Percentiles rank a stretch among this genome's conserved stretches.
phyloP scores from a whole-genome alignment of 495 filamentous ascomycete genomes.

The Trichoderma reesei region DNA sequence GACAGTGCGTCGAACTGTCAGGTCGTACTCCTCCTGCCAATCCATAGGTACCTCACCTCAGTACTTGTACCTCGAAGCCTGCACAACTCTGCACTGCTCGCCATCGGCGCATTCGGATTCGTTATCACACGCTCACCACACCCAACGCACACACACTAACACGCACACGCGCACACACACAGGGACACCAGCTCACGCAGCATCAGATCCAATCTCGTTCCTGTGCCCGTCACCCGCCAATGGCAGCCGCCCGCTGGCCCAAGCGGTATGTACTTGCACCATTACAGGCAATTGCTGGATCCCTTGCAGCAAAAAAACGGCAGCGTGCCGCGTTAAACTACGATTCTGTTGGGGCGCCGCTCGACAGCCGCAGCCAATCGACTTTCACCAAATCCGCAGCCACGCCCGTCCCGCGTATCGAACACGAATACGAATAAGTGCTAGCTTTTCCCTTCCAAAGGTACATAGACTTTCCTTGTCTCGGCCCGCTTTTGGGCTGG shows the following conservation, averaged over 20 bases:
- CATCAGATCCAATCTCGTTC: slow-evolving; percentile 2
- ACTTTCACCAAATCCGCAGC: not conserved
- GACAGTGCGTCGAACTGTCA: not conserved
- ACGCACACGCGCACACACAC: too few relatives aligned
- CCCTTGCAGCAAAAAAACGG: not conserved
- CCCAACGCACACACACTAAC: too few relatives aligned
- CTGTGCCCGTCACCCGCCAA: not conserved
- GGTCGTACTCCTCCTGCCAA: not conserved
- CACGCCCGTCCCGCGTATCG: not conserved
- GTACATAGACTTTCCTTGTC: not conserved
- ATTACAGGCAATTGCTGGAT: not conserved
- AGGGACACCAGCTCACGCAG: not conserved
- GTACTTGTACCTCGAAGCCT: not conserved
- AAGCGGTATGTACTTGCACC: not conserved
- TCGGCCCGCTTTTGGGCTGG: not conserved
- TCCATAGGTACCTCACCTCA: not conserved
- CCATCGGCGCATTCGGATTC: slow-evolving; percentile 7
- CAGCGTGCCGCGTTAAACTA: not conserved
- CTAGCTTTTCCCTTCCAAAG: too few relatives aligned
- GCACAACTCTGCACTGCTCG: not conserved
- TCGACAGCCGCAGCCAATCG: not conserved
- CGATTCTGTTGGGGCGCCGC: not conserved
- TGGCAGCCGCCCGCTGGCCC: not conserved
- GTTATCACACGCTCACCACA: not conserved
- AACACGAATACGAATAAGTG: slow-evolving; percentile 7